Evolutionary conservation across 2,329 filamentous ascomycete genomes (phyloP), one percentile per base, ranked within the genome.

Genomic region (Ophiostoma populinum): DNA sequence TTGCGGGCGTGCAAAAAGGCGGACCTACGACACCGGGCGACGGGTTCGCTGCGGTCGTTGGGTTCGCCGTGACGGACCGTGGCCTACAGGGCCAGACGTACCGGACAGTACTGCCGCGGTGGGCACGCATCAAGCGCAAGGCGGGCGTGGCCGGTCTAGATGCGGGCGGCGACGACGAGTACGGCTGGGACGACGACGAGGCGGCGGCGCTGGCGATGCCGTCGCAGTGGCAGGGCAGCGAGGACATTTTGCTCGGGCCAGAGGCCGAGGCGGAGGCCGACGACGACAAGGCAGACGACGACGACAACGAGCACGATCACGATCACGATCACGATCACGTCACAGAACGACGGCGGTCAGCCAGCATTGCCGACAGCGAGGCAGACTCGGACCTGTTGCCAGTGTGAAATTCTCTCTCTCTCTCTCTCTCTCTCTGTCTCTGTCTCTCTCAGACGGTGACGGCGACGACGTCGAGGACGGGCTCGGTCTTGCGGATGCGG

Each of bases 1-100:
- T 80, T 44, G 70, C 65, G 9, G 74, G 73, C 33, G 56, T 82
- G 9, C 66, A 79, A 47, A 82, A 80, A n/a, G n/a, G n/a, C n/a
- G n/a, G n/a, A n/a, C n/a, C n/a, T n/a, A n/a, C n/a, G n/a, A n/a
- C n/a, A n/a, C n/a, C n/a, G 52, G 53, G 68, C 24, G 65, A 70
- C 43, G 74, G 75, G 7, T 67, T 61, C 46, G 46, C 48, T 32
- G 51, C 52, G 32, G 47, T 62, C 16, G 59, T 60, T 40, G 62
- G 65, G 21, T 73, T 72, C 47, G 51, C 53, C 39, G 55, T 72
- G 42, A 51, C 56, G 36, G 45, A 47, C 42, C 67, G 69, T 51
- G 41, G 15, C 22, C 35, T 37, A 39, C 68, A 67, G 47, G 30
- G 9, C 5, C 51, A 39, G 63, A 64, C 18, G 47, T 68, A 41